Conservation (phyloP, 2,329 filamentous ascomycete genomes). For the Pestalotiopsis sp. region DNA sequence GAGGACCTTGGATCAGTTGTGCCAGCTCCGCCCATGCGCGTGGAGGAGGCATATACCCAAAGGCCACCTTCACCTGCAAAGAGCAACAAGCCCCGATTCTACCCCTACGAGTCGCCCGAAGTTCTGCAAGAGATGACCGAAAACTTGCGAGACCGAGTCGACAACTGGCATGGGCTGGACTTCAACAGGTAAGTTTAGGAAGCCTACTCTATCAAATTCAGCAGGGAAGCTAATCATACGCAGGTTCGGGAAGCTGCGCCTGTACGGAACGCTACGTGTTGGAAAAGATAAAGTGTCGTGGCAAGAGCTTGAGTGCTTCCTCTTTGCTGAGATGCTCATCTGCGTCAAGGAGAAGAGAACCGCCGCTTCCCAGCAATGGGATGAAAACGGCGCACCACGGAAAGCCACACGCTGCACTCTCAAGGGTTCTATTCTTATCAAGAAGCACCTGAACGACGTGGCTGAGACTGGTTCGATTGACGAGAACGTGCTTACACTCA, state of each 20-base stretch:
- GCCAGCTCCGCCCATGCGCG: constrained; percentile 45
- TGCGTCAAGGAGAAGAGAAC: constrained; percentile 97
- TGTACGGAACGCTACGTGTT: constrained; percentile 88
- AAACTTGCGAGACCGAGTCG: constrained; percentile 81
- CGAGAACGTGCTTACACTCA: constrained; percentile 84
- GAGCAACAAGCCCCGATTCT: constrained; percentile 58
- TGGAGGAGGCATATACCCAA: constrained; percentile 55
- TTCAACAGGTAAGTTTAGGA: constrained; percentile 67
- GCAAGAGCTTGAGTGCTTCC: constrained; percentile 96
- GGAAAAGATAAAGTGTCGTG: constrained; percentile 96
- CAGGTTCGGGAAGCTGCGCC: constrained; percentile 86
- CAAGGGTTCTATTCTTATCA: constrained; percentile 97
- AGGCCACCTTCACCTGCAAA: constrained; percentile 62
- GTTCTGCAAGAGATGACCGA: constrained; percentile 85
- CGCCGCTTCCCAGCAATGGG: constrained; percentile 65
- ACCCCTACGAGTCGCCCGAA: constrained; percentile 75
- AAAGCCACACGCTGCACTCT: constrained; percentile 81
- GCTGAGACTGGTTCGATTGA: constrained; percentile 70
- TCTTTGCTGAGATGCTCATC: constrained; percentile 99
- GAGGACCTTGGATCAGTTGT: constrained; percentile 71
- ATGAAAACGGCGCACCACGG: constrained; percentile 57
- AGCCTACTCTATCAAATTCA: constrained; percentile 10
- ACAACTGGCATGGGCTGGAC: constrained; percentile 97
- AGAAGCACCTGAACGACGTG: constrained; percentile 94
- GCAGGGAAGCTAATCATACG: constrained; percentile 28